Evolutionary conservation across 148 eudicot genomes (phyloP).

Genomic region (Rhododendron griersonianum): DNA sequence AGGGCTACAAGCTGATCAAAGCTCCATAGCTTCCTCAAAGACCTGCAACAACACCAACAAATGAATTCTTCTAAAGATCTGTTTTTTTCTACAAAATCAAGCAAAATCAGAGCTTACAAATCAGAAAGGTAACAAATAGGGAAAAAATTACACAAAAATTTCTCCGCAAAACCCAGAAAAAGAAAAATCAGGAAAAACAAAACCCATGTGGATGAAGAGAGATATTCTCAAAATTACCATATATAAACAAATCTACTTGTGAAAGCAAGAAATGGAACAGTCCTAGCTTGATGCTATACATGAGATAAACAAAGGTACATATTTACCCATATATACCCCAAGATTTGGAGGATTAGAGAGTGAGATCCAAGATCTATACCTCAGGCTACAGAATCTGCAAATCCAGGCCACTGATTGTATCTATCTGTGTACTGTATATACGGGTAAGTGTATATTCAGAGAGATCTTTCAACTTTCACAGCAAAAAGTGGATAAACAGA

Average conservation of each 20-base stretch:
- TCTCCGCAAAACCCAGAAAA: neutral
- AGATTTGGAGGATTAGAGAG: conserved; percentile 1
- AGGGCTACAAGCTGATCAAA: conserved; percentile 8
- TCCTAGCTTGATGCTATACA: neutral
- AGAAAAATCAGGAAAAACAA: no score
- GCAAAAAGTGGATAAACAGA: conserved; percentile 14
- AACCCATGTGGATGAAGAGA: neutral
- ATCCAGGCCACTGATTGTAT: neutral
- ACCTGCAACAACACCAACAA: conserved; percentile 20
- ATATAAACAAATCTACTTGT: neutral
- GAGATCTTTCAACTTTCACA: conserved; percentile 8
- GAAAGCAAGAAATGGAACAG: neutral
- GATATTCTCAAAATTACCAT: neutral
- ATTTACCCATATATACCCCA: neutral
- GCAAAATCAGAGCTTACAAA: neutral
- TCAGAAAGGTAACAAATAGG: neutral
- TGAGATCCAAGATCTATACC: neutral
- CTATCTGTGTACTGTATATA: neutral
- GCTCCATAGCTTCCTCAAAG: conserved; percentile 11
- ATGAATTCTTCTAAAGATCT: neutral
- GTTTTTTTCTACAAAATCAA: neutral
- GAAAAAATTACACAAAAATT: neutral
- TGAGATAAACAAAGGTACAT: neutral
- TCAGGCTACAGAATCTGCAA: neutral
- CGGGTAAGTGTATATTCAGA: neutral